Evolutionary conservation across 169 alveolate genomes (phyloP), one percentile per base, ranked within the genome.

Genomic region (Cystoisospora suis): DNA sequence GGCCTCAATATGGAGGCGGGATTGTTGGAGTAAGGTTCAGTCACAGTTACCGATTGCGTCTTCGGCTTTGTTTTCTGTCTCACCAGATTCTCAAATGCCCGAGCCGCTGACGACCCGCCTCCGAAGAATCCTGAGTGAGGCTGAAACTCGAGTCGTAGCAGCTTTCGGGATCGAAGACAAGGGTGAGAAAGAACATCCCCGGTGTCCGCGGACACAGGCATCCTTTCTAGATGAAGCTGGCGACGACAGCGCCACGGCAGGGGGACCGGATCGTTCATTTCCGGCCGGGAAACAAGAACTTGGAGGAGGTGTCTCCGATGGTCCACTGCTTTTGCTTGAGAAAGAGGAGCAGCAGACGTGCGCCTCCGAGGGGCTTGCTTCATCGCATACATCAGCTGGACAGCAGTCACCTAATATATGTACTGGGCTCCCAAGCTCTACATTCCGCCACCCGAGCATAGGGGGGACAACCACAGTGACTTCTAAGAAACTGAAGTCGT

Each of bases 101-200:
- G 83, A 72, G 83, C 56, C 56, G 53, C 56, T 72, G 47, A 72
- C 46, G 2, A 9, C 36, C 38, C 83, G 56, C 56, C 83, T 72
- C 38, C 83, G 56, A 1, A 72, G 58, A 34, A 34, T 72, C 34
- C 27, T 72, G 83, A 53, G 38, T 46, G 83, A 72, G 42, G 56
- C 83, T 0, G 83, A 72, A 38, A 53, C 83, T 7, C 83, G 81
- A 23, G 90, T 46, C 12, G 77, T 65, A 40, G 90, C 90, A 12
- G 83, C 90, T 4, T 38, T 44, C 29, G 88, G 49, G 2, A 36
- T 53, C 75, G 77, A 20, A 0, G 90, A 69, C n/a, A 46, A 79
- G n/a, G 34, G 17, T 34, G 49, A 3, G 44, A 32, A 45, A 53
- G 58, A 38, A 6, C 83, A 38, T 20, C 58, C 53, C 58, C 38